Evolutionary conservation across 2,329 filamentous ascomycete genomes (phyloP).

Genomic region (Scedosporium apiospermum): DNA sequence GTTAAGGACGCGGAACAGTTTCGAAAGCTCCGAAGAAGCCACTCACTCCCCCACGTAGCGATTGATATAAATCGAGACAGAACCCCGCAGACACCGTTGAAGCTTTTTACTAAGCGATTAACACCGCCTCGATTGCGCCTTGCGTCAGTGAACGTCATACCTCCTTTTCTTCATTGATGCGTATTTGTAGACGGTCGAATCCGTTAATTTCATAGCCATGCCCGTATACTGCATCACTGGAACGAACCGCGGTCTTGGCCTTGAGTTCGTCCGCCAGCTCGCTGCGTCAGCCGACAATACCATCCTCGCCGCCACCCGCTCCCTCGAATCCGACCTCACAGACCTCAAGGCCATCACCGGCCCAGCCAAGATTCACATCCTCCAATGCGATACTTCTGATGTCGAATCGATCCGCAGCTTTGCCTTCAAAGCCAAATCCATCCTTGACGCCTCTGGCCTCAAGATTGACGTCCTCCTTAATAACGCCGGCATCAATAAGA

Average conservation of each 20-base stretch:
- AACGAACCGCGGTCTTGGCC: conserved; percentile 17
- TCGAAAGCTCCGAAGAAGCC: background rate
- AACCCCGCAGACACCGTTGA: background rate
- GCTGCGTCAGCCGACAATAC: conserved; percentile 18
- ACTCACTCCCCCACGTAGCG: background rate
- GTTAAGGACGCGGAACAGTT: background rate
- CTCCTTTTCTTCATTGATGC: no score
- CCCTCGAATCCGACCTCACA: conserved; percentile 2
- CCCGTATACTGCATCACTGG: conserved; percentile 23
- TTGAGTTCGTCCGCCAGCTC: conserved; percentile 22
- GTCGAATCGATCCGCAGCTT: conserved; percentile 5
- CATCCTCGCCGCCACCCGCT: conserved; percentile 19
- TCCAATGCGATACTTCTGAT: conserved; percentile 10
- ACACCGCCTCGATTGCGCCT: no score
- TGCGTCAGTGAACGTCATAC: no score
- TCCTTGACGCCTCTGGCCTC: background rate
- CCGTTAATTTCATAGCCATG: conserved; percentile 13
- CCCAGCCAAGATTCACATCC: conserved; percentile 5
- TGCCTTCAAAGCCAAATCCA: background rate
- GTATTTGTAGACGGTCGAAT: background rate
- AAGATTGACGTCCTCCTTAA: conserved; percentile 24
- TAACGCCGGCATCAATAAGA: conserved; percentile 21
- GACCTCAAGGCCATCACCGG: conserved; percentile 2
- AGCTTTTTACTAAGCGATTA: no score
- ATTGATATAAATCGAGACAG: background rate